Conservation (phyloP, 2,329 filamentous ascomycete species). For the Apiospora malaysiana region DNA sequence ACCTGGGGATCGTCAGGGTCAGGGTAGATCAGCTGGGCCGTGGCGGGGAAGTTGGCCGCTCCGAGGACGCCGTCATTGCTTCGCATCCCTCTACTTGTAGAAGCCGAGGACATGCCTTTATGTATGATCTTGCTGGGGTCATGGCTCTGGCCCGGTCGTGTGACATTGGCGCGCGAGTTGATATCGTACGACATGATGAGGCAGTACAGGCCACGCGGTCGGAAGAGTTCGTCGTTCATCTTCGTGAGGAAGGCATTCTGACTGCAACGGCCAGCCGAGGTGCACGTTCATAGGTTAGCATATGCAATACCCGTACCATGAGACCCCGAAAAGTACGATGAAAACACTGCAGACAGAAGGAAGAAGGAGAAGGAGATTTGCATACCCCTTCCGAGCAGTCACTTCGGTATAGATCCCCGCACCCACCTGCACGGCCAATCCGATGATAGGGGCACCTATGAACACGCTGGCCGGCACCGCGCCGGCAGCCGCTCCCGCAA, state of each 20-base stretch:
- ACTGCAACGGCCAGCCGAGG: slow-evolving; percentile 1
- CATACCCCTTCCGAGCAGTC: slow-evolving; percentile 27
- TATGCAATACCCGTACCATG: too few species aligned
- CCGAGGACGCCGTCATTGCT: slow-evolving; percentile 11
- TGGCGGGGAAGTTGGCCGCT: slow-evolving; percentile 26
- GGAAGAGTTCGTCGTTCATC: slow-evolving; percentile 36
- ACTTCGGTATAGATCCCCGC: slow-evolving; percentile 27
- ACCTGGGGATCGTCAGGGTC: not conserved
- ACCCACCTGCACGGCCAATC: slow-evolving; percentile 24
- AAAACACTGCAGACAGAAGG: not conserved
- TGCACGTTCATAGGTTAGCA: too few species aligned
- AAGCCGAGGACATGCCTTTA: slow-evolving; percentile 26
- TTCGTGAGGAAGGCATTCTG: slow-evolving; percentile 31
- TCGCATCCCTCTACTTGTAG: slow-evolving; percentile 16
- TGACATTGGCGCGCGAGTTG: slow-evolving; percentile 21
- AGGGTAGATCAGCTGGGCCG: slow-evolving; percentile 31
- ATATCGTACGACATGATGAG: slow-evolving; percentile 32
- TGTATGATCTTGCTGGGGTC: slow-evolving; percentile 23
- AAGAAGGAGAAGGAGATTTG: not conserved
- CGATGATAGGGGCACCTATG: slow-evolving; percentile 20
- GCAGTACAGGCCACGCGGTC: slow-evolving; percentile 33
- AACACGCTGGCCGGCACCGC: slow-evolving; percentile 21
- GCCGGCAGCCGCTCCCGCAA: slow-evolving; percentile 25
- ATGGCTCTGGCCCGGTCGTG: slow-evolving; percentile 6
- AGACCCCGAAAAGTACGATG: too few species aligned